Percentiles rank a stretch among this genome's conserved stretches.
phyloP scores from a whole-genome alignment of 2,329 filamentous ascomycete genomes.

The Sclerotinia minor region DNA sequence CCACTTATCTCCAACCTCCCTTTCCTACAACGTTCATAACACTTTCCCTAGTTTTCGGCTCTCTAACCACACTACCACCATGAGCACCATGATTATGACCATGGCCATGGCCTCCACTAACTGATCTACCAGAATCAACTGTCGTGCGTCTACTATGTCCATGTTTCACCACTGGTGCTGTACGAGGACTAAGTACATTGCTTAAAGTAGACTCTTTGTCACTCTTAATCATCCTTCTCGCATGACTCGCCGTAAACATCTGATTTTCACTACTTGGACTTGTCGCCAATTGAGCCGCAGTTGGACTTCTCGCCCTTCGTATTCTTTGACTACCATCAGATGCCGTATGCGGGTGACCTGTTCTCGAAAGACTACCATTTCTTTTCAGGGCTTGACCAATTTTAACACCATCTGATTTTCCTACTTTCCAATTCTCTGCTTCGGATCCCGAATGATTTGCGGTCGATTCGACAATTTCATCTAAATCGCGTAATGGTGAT shows the following conservation, averaged over 20 bases:
- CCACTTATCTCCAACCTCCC: constrained; percentile 38
- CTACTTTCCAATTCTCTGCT: constrained; percentile 38
- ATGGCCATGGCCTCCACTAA: constrained; percentile 32
- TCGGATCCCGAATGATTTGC: constrained; percentile 44
- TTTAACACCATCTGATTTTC: constrained; percentile 37
- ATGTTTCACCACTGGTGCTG: constrained; percentile 57
- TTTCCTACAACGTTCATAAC: constrained; percentile 37
- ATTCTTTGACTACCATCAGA: constrained; percentile 34
- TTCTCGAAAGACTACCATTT: constrained; percentile 37
- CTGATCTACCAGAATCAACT: constrained; percentile 36
- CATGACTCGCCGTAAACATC: constrained; percentile 65
- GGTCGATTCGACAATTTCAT: constrained; percentile 39
- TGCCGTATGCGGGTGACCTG: constrained; percentile 29
- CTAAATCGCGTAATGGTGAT: constrained; percentile 44
- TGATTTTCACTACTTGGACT: constrained; percentile 59
- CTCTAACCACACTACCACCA: constrained; percentile 27
- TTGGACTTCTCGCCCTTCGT: constrained; percentile 42
- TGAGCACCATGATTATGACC: not conserved
- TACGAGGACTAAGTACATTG: constrained; percentile 62
- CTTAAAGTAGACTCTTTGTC: constrained; percentile 57
- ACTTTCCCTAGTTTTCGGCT: constrained; percentile 38
- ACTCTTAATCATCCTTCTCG: constrained; percentile 64
- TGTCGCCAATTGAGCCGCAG: constrained; percentile 50
- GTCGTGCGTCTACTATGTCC: constrained; percentile 37
- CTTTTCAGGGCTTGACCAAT: constrained; percentile 41